Conservation (phyloP, 148 eudicot genomes). For the Rhododendron mucronatum region DNA sequence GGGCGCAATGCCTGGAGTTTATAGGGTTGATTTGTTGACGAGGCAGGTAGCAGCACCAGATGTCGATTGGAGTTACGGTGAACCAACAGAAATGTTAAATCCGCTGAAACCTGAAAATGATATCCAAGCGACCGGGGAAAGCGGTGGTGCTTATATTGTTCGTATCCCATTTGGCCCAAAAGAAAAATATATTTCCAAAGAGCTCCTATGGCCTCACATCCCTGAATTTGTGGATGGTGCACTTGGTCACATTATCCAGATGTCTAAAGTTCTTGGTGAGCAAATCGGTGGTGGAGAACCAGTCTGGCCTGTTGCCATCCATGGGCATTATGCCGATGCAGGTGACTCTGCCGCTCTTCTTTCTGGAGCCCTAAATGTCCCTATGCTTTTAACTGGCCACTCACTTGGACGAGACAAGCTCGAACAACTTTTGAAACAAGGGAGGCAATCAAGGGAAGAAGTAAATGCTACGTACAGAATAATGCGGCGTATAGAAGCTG, state of each 20-base stretch:
- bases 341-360: conserved; percentile 63
- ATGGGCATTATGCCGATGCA: conserved; percentile 85
- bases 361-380: conserved; percentile 57
- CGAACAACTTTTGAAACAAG: conserved; percentile 55
- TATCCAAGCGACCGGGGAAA: conserved; percentile 59
- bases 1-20: conserved; percentile 86
- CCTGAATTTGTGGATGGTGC: conserved; percentile 96
- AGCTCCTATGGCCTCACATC: conserved; percentile 77
- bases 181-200: conserved; percentile 79
- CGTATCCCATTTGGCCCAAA: conserved; percentile 89
- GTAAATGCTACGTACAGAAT: conserved; percentile 50
- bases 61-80: conserved; percentile 87
- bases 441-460: conserved; percentile 50
- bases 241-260: conserved; percentile 69
- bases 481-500: conserved; percentile 61
- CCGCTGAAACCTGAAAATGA: conserved; percentile 42
- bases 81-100: conserved; percentile 86
- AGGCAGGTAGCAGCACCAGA: conserved; percentile 87
- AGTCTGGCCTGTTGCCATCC: conserved; percentile 90
- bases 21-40: conserved; percentile 85
- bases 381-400: conserved; percentile 61
- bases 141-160: conserved; percentile 83
- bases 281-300: conserved; percentile 73
- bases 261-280: conserved; percentile 91
- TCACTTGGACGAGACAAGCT: conserved; percentile 64